Percentiles rank a stretch among this genome's conserved stretches.
phyloP scores from a whole-genome alignment of 2,329 filamentous ascomycete genomes.

The Daldinia sp. region DNA sequence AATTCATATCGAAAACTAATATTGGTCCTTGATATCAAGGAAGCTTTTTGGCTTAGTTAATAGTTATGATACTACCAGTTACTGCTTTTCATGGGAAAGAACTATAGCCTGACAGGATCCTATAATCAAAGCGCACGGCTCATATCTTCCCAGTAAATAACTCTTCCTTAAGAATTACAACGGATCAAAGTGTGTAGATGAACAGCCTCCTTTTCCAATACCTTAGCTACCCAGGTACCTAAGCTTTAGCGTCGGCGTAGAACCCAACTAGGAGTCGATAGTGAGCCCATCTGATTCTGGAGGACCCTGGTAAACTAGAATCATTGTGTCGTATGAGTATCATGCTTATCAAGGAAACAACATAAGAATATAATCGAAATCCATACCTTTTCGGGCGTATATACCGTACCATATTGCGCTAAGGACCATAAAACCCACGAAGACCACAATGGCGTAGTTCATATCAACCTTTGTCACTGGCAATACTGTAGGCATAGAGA shows the following conservation, averaged over 20 bases:
- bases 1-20: background rate
- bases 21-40: background rate
- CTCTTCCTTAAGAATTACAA: too few relatives aligned
- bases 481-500: conserved; percentile 51
- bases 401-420: conserved; percentile 58
- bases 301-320: conserved; percentile 43
- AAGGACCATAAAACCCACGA: conserved; percentile 51
- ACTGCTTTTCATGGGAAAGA: background rate
- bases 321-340: conserved; percentile 2
- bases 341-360: background rate
- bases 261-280: conserved; percentile 29
- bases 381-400: conserved; percentile 60
- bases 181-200: too few relatives aligned
- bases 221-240: too few relatives aligned
- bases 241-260: too few relatives aligned
- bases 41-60: background rate
- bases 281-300: conserved; percentile 45
- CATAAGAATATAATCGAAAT: background rate
- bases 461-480: conserved; percentile 44
- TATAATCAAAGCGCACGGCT: too few relatives aligned
- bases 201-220: background rate
- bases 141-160: too few relatives aligned
- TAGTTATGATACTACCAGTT: background rate
- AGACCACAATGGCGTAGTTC: conserved; percentile 65
- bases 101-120: background rate